These are phyloP conservation scores for Bisporella sp. DNA, from an alignment of 2,329 filamentous ascomycete species.

Conservation along the genomic window DNA sequence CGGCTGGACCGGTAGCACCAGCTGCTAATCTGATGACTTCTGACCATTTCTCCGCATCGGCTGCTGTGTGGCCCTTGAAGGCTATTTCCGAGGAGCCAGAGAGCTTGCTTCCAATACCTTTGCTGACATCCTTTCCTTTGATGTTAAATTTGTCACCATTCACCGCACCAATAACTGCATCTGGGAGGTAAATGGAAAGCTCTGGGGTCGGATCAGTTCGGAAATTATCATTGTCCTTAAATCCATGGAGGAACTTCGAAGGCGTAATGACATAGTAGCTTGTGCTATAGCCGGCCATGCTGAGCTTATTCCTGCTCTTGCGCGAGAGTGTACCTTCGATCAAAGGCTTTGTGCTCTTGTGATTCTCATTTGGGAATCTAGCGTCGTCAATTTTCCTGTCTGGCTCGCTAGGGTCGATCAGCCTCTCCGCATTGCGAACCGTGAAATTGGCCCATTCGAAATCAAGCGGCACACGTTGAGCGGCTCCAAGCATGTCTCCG, in stretches of 20 bases:
- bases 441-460: constrained; percentile 91
- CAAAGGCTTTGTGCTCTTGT: constrained; percentile 70
- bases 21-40: constrained; percentile 48
- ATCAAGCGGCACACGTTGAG: constrained; percentile 72
- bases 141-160: constrained; percentile 83
- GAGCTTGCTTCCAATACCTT: constrained; percentile 74
- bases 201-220: constrained; percentile 73
- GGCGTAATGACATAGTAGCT: constrained; percentile 89
- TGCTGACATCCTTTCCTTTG: constrained; percentile 88
- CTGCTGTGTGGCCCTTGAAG: constrained; percentile 80
- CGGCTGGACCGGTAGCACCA: constrained; percentile 11
- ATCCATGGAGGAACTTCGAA: constrained; percentile 86
- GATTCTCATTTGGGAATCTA: constrained; percentile 82
- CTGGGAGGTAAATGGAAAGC: constrained; percentile 84
- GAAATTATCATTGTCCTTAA: constrained; percentile 79
- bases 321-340: constrained; percentile 86
- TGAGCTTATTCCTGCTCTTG: constrained; percentile 80
- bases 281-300: constrained; percentile 65
- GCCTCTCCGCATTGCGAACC: constrained; percentile 58
- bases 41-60: constrained; percentile 82
- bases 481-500: constrained; percentile 69
- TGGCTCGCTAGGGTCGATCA: constrained; percentile 72
- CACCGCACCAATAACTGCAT: constrained; percentile 68
- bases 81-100: constrained; percentile 70
- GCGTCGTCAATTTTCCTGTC: constrained; percentile 69